phyloP scores from a whole-genome alignment of 768 basidiomycete species.

The Hemileccinum rubropunctum region DNA sequence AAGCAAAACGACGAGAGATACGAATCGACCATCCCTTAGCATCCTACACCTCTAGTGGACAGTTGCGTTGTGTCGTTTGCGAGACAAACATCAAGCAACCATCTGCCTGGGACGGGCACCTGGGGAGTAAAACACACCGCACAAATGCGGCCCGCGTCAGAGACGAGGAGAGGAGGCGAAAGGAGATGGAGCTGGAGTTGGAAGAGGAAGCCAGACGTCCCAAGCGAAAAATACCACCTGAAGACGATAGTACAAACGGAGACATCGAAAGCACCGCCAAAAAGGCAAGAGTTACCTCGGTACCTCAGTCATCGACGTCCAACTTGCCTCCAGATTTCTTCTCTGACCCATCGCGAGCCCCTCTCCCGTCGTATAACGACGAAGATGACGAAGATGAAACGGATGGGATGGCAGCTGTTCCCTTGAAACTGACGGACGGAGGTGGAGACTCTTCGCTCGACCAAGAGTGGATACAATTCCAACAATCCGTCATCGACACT shows the following conservation, averaged over 20 bases:
- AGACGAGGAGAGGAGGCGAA: conserved; percentile 49
- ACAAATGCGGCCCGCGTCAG: conserved; percentile 58
- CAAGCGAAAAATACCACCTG: conserved; percentile 34
- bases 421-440: background rate
- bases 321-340: conserved; percentile 72
- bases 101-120: conserved; percentile 84
- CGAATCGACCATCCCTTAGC: conserved; percentile 74
- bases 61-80: conserved; percentile 70
- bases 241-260: conserved; percentile 23
- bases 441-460: conserved; percentile 45
- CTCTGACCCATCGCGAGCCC: conserved; percentile 66
- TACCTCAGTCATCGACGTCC: conserved; percentile 11
- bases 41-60: conserved; percentile 60
- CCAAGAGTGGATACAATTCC: conserved; percentile 71
- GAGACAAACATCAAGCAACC: conserved; percentile 64
- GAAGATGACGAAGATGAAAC: conserved; percentile 44
- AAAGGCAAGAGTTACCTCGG: conserved; percentile 27
- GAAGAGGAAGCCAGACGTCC: conserved; percentile 35
- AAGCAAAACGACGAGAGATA: conserved; percentile 77
- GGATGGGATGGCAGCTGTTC: conserved; percentile 4
- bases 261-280: conserved; percentile 27
- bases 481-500: conserved; percentile 55
- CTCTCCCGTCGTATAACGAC: conserved; percentile 33
- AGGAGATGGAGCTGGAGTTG: conserved; percentile 29
- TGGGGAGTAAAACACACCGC: conserved; percentile 79